phyloP scores from a whole-genome alignment of 2,329 filamentous ascomycete genomes.

The Aspergillus niger region DNA sequence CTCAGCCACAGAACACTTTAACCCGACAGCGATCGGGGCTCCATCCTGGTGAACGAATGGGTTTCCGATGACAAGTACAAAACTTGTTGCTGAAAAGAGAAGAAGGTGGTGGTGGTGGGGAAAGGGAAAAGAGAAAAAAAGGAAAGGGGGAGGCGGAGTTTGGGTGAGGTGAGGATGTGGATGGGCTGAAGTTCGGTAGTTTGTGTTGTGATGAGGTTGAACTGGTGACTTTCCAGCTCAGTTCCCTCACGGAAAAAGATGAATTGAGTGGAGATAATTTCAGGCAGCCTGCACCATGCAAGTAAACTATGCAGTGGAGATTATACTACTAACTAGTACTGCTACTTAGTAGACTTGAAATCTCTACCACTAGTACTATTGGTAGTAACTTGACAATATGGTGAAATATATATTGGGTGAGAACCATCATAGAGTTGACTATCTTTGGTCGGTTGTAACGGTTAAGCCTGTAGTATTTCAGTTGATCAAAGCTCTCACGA shows the following conservation, averaged over 20 bases:
- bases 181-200: neutral
- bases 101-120: conserved; percentile 8
- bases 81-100: neutral
- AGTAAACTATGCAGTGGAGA: neutral
- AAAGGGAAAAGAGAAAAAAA: neutral
- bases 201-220: neutral
- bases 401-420: too few species aligned
- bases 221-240: neutral
- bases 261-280: neutral
- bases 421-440: too few species aligned
- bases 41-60: conserved; percentile 16
- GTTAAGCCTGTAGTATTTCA: too few species aligned
- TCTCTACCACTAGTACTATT: neutral
- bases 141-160: conserved; percentile 16
- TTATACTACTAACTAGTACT: neutral
- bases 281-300: neutral
- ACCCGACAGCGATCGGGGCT: conserved; percentile 22
- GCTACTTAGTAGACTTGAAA: neutral
- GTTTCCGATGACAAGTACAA: conserved; percentile 3
- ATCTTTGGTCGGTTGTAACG: too few species aligned
- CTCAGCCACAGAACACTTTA: conserved; percentile 21
- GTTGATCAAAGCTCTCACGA: too few species aligned
- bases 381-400: too few species aligned
- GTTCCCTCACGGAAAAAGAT: neutral
- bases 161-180: conserved; percentile 7